Evolutionary conservation across 2,329 filamentous ascomycete species (phyloP).

Genomic region (Tolypocladium capitatum): DNA sequence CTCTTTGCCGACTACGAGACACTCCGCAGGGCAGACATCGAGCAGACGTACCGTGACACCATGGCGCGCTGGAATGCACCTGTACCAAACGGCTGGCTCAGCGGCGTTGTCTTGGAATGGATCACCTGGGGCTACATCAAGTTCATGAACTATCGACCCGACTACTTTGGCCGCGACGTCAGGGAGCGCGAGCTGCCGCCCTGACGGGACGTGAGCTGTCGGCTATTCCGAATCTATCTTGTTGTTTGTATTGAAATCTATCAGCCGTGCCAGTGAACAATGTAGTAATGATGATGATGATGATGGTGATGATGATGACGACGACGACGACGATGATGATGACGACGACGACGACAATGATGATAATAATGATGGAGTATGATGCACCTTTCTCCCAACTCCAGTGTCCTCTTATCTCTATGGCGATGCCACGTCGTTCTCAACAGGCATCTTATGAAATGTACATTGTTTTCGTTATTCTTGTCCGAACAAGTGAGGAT

Average conservation of each 20-base stretch:
- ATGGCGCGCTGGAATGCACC: slow-evolving; percentile 10
- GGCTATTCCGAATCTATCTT: too few species aligned
- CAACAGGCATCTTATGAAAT: neutral
- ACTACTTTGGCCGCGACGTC: slow-evolving; percentile 11
- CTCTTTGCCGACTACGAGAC: slow-evolving; percentile 33
- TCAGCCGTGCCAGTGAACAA: neutral
- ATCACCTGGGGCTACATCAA: slow-evolving; percentile 12
- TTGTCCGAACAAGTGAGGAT: neutral
- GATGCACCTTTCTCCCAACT: neutral
- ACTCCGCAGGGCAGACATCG: slow-evolving; percentile 28
- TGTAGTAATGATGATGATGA: neutral
- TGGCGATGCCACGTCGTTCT: neutral
- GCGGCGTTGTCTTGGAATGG: slow-evolving; percentile 10
- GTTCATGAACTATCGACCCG: slow-evolving; percentile 5
- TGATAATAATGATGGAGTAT: neutral
- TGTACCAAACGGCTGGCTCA: slow-evolving; percentile 7
- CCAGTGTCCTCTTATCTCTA: neutral
- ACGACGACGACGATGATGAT: too few species aligned
- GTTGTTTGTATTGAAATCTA: neutral
- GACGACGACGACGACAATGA: too few species aligned
- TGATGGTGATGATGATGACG: neutral
- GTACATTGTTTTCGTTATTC: neutral
- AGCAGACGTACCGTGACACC: slow-evolving; percentile 29
- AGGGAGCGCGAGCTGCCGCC: slow-evolving; percentile 7
- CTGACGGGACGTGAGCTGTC: neutral